Percentiles rank a stretch among this genome's conserved stretches.
phyloP scores from a whole-genome alignment of 495 filamentous ascomycete species.

The Cercophora newfieldiana region DNA sequence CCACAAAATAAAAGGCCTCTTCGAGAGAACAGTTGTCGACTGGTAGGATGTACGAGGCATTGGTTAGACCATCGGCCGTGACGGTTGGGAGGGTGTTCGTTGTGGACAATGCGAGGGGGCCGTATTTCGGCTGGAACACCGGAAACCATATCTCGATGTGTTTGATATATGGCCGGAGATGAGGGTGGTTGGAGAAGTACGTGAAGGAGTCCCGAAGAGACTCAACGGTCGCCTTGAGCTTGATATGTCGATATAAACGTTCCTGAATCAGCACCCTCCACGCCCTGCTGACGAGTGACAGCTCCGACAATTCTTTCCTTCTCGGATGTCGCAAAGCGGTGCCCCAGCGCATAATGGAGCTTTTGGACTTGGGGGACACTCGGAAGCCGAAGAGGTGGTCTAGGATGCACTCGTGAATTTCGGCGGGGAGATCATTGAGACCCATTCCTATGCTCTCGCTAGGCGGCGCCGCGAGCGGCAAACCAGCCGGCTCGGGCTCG shows the following conservation, averaged over 20 bases:
- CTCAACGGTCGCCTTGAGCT: slow-evolving; percentile 66
- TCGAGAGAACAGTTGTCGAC: slow-evolving; percentile 66
- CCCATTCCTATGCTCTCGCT: slow-evolving; percentile 40
- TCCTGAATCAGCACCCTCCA: slow-evolving; percentile 68
- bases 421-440: slow-evolving; percentile 61
- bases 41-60: slow-evolving; percentile 54
- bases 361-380: slow-evolving; percentile 55
- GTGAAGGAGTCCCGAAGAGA: slow-evolving; percentile 53
- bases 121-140: slow-evolving; percentile 60
- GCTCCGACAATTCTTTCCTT: slow-evolving; percentile 62
- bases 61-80: slow-evolving; percentile 49
- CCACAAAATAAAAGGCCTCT: slow-evolving; percentile 63
- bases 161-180: slow-evolving; percentile 62
- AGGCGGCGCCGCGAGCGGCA: slow-evolving; percentile 26
- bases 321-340: slow-evolving; percentile 66
- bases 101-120: slow-evolving; percentile 42
- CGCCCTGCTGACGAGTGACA: slow-evolving; percentile 60
- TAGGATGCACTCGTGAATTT: slow-evolving; percentile 71
- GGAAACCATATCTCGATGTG: slow-evolving; percentile 76
- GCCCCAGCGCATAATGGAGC: slow-evolving; percentile 58
- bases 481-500: slow-evolving; percentile 25
- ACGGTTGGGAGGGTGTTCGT: slow-evolving; percentile 46
- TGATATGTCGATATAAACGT: slow-evolving; percentile 70
- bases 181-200: slow-evolving; percentile 59
- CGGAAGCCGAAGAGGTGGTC: slow-evolving; percentile 69